Evolutionary conservation across 805 yeast species (phyloP), one percentile per base, ranked within the genome.

Genomic region (Nakazawaea sp.): DNA sequence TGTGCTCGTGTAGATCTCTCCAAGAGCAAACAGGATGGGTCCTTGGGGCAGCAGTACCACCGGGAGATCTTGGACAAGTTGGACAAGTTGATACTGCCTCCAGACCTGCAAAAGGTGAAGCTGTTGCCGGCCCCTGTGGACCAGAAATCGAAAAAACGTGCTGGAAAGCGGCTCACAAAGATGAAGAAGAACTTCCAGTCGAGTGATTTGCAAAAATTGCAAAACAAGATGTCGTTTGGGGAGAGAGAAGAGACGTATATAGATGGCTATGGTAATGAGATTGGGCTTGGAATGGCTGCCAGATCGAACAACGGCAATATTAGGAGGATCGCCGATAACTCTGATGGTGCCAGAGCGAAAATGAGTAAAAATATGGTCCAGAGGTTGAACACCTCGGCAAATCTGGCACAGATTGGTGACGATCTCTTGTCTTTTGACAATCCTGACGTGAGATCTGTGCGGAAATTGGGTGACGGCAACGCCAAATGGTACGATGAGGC

Each of bases 211-310:
- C 78, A 88, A 25, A 81, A 77, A 45, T 82, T 95, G 3, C 95
- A 86, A 50, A 88, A 90, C 53, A 74, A 83, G 50, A 70, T 89
- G 75, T 81, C 70, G 29, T 89, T 90, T 60, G 96, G 95, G 5
- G 71, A 78, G 47, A 66, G 69, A 44, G 96, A 86, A 51, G 75
- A 68, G 16, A 69, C 79, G 1, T 61, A 68, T 3, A 61, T 64
- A 43, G 88, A 82, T 43, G 66, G 76, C 0, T 81, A 64, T 52
- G 95, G 94, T 9, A 88, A 85, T 36, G 95, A 86, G 49, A 63
- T 82, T 23, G 96, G 96, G 0, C 50, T 87, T 33, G 95, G 96
- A 3, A 76, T 85, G 86, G 66, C 77, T 28, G 61, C 47, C n/a
- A 52, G 50, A 16, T 36, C 29, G 30, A 32, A 27, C 24, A 28